phyloP scores from a whole-genome alignment of 345 rosid species.

The Gossypium rotundifolium region DNA sequence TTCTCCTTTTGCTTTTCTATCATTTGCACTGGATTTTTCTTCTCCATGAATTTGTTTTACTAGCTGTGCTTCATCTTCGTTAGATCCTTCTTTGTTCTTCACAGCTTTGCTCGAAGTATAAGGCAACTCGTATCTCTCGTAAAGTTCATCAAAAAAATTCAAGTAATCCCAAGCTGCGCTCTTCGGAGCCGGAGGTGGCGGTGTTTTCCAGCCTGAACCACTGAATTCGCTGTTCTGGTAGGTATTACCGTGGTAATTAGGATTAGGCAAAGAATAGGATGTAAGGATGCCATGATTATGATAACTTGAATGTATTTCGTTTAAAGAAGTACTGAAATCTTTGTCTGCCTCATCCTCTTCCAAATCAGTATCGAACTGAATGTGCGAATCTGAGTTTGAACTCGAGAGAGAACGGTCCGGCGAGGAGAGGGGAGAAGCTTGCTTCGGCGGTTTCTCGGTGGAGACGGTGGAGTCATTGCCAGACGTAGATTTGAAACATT shows the following conservation, averaged over 20 bases:
- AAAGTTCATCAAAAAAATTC: conserved; percentile 35
- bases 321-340: conserved; percentile 1
- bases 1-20: neutral
- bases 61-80: neutral
- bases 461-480: neutral
- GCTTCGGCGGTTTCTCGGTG: neutral
- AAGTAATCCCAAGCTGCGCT: conserved; percentile 14
- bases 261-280: too few relatives aligned
- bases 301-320: neutral
- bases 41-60: conserved; percentile 3
- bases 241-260: neutral
- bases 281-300: neutral
- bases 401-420: conserved; percentile 12
- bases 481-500: conserved; percentile 1
- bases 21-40: neutral
- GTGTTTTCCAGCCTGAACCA: conserved; percentile 20
- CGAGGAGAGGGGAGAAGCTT: conserved; percentile 23
- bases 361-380: conserved; percentile 43
- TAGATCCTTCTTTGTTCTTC: conserved; percentile 14
- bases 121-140: conserved; percentile 33
- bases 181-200: conserved; percentile 23
- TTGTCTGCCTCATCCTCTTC: conserved; percentile 36
- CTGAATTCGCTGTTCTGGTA: neutral
- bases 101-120: neutral
- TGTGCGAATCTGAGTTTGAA: conserved; percentile 40